Conservation (phyloP, 345 rosid species). For the Arabidopsis suecica region DNA sequence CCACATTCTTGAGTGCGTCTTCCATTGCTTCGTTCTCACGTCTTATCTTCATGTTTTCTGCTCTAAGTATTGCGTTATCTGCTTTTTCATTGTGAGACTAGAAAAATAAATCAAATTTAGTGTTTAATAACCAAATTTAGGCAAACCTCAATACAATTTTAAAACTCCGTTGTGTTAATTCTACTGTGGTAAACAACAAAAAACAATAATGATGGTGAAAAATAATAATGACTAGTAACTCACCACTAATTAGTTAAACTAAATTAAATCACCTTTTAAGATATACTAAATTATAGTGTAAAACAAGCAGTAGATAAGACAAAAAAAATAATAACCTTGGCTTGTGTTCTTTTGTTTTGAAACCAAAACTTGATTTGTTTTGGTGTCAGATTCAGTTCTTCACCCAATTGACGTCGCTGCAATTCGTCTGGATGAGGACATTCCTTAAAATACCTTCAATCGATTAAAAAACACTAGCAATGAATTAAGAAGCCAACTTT, state of each 20-base stretch:
- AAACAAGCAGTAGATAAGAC: background rate
- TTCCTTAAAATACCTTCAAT: constrained; percentile 67
- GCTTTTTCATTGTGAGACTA: constrained; percentile 62
- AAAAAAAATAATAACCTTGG: constrained; percentile 50
- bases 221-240: background rate
- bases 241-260: background rate
- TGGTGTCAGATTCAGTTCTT: constrained; percentile 57
- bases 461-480: background rate
- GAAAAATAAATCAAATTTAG: background rate
- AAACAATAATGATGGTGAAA: background rate
- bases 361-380: constrained; percentile 88
- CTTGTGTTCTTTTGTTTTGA: constrained; percentile 79
- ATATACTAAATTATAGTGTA: background rate
- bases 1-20: constrained; percentile 63
- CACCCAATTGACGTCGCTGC: constrained; percentile 60
- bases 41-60: constrained; percentile 60
- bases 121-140: background rate
- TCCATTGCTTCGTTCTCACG: constrained; percentile 58
- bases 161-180: background rate
- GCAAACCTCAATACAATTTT: background rate
- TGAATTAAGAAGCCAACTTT: background rate
- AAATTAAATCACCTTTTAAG: background rate
- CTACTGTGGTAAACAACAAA: background rate
- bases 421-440: constrained; percentile 77
- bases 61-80: constrained; percentile 56